phyloP scores from a whole-genome alignment of 2,329 filamentous ascomycete genomes.

The Cordyceps sp. region DNA sequence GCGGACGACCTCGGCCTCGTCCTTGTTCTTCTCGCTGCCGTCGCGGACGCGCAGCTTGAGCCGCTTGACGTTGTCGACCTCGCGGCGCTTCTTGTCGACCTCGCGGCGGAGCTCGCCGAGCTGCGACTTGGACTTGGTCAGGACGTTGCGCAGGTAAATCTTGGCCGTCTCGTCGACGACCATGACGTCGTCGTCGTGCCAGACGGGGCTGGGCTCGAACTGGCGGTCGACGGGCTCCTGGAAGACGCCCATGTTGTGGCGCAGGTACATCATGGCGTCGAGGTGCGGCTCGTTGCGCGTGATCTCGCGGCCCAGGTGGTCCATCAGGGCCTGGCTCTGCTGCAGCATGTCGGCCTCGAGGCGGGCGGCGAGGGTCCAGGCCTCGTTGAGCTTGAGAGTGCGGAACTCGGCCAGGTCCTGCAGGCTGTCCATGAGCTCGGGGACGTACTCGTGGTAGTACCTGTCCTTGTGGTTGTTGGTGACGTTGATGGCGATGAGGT shows the following conservation, averaged over 20 bases:
- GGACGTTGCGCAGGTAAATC: constrained; percentile 77
- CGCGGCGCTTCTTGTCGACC: constrained; percentile 69
- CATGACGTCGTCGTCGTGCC: constrained; percentile 86
- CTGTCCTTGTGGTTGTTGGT: constrained; percentile 96
- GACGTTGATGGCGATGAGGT: constrained; percentile 87
- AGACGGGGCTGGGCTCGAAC: constrained; percentile 91
- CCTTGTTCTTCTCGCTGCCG: constrained; percentile 64
- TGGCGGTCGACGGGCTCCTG: constrained; percentile 70
- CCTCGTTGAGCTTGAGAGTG: constrained; percentile 62
- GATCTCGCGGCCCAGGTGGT: constrained; percentile 64
- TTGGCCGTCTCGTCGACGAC: constrained; percentile 75
- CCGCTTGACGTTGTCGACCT: constrained; percentile 64
- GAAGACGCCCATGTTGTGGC: constrained; percentile 72
- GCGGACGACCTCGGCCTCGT: constrained; percentile 72
- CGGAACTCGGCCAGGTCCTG: constrained; percentile 89
- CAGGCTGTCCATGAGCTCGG: constrained; percentile 80
- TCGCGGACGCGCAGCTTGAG: constrained; percentile 62
- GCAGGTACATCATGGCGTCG: constrained; percentile 96
- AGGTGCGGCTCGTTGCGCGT: constrained; percentile 73
- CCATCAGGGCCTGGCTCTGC: constrained; percentile 54
- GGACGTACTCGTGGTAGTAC: constrained; percentile 94
- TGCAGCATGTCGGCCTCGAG: constrained; percentile 69
- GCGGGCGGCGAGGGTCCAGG: constrained; percentile 69
- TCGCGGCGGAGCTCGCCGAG: constrained; percentile 67
- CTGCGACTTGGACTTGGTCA: constrained; percentile 78